These are phyloP conservation scores for Trichoderma atrobrunneum DNA, from an alignment of 2,329 filamentous ascomycete genomes.

Conservation along the genomic window DNA sequence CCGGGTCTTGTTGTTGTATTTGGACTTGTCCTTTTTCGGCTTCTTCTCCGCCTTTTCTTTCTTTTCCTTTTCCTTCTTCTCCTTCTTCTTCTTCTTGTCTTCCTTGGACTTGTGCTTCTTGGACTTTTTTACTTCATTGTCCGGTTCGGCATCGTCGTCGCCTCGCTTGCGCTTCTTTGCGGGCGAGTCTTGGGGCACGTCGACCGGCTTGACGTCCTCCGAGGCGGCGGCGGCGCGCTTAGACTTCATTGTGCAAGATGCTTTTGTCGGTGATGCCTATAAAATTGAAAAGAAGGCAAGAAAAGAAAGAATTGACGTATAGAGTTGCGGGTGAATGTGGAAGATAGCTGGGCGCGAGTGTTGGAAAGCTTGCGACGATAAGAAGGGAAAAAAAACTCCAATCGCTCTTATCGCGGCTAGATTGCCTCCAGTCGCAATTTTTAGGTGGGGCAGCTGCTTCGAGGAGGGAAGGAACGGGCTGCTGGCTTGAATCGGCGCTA, in stretches of 20 bases:
- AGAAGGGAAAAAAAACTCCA: constrained; percentile 1
- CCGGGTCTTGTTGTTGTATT: constrained; percentile 39
- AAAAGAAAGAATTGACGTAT: background rate
- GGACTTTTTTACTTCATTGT: constrained; percentile 30
- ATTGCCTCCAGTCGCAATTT: background rate
- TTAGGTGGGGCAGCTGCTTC: background rate
- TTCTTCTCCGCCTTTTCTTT: constrained; percentile 41
- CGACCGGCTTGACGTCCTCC: constrained; percentile 30
- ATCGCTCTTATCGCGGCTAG: constrained; percentile 15
- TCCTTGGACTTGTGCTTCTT: constrained; percentile 36
- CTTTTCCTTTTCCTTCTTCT: constrained; percentile 37
- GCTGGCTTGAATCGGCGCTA: background rate
- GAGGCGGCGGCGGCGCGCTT: constrained; percentile 34
- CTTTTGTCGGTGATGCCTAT: background rate
- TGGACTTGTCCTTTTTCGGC: constrained; percentile 41
- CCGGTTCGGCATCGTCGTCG: constrained; percentile 27
- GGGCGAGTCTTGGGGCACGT: constrained; percentile 26
- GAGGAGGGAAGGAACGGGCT: background rate
- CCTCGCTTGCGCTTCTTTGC: constrained; percentile 39
- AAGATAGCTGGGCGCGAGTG: background rate
- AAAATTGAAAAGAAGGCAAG: background rate
- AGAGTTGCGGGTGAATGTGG: background rate
- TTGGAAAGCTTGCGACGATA: background rate
- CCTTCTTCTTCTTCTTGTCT: constrained; percentile 38
- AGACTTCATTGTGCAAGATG: constrained; percentile 33